Percentiles rank a stretch among this genome's conserved stretches.
Conservation (phyloP, 2,329 filamentous ascomycete species). For the Venturia aucupariae region DNA sequence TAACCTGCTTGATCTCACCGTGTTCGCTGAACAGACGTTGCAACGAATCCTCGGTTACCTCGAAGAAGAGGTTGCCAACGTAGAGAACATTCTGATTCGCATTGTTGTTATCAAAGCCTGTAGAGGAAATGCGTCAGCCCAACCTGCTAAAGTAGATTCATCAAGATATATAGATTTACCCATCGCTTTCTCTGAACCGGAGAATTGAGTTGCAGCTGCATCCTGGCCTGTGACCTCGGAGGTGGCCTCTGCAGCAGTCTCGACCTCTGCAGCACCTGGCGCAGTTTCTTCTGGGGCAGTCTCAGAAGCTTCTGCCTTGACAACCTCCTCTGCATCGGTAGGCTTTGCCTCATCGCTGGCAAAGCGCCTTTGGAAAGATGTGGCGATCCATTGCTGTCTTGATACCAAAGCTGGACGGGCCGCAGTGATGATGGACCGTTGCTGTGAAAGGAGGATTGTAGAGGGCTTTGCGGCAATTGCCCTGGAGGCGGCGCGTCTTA, state of each 20-base stretch:
- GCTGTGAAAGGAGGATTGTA: constrained; percentile 33
- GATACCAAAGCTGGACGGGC: constrained; percentile 28
- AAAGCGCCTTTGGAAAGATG: constrained; percentile 38
- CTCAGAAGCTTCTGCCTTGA: constrained; percentile 23
- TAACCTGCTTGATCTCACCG: constrained; percentile 44
- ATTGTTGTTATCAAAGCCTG: constrained; percentile 20
- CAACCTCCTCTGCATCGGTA: constrained; percentile 24
- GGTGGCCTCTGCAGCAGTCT: constrained; percentile 27
- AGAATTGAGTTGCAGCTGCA: constrained; percentile 21
- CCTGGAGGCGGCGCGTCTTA: constrained; percentile 49
- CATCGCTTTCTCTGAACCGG: constrained; percentile 20
- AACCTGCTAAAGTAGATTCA: background rate
- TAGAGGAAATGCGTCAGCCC: constrained; percentile 11
- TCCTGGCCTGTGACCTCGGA: constrained; percentile 22
- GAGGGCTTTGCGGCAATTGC: constrained; percentile 39
- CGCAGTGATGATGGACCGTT: constrained; percentile 31
- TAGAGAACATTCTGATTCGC: constrained; percentile 38
- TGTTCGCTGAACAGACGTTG: constrained; percentile 50
- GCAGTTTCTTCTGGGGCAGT: constrained; percentile 29
- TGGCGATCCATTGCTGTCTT: constrained; percentile 31
- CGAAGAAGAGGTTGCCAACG: constrained; percentile 61
- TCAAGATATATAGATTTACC: constrained; percentile 16
- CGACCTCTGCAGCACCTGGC: too few species aligned
- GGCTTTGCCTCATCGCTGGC: constrained; percentile 35
- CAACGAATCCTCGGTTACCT: constrained; percentile 53